Base-by-base conservation (phyloP, 129 eudicot species). In the Apium graveolens region DNA sequence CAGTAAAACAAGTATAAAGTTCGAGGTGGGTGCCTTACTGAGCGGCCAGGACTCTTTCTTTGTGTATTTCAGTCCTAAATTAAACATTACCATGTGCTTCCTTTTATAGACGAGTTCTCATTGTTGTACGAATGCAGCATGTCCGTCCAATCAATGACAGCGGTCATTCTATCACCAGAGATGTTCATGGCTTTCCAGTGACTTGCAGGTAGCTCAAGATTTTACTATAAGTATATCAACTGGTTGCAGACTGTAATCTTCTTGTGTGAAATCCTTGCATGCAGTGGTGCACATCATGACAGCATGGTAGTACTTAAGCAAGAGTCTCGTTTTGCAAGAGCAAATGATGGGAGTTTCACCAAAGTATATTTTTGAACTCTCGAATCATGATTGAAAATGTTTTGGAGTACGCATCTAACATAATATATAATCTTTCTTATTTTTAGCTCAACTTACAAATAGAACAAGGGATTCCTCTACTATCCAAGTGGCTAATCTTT, bases 391-490 rank as follows among this genome's bases (percentile, higher is more conserved):
- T 62, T 66, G 21, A 32, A 39, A 41, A 12, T 66, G 16, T 60
- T 38, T 13, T 18, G 69, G 1, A 65, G 70, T 65, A 31, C 24
- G 31, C 41, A 66, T 66, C 24, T 7, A 29, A 14, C 9, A 14
- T 66, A 5, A 0, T 10, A 13, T 13, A 4, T 31, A 4, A 66
- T 27, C 77, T 70, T 27, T 18, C 73, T 51, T 83, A 9, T 79
- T 31, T 91, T 72, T 90, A 95, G 99, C 87, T 90, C 79, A 90
- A 85, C 82, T 42, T 92, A 84, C 99, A 92, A 82, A 95, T 95
- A 76, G 99, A 95, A 82, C 97, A 95, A 88, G 99, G 99, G 75
- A 78, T 95, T 76, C 99, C 97, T 17, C 87, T 95, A 78, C 80
- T 92, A 74, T 86, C 96, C 31, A 92, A 87, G 85, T 95, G 97